These are phyloP conservation scores for Ogataea nonfermentans DNA, from an alignment of 805 yeast genomes.

Conservation along the genomic window DNA sequence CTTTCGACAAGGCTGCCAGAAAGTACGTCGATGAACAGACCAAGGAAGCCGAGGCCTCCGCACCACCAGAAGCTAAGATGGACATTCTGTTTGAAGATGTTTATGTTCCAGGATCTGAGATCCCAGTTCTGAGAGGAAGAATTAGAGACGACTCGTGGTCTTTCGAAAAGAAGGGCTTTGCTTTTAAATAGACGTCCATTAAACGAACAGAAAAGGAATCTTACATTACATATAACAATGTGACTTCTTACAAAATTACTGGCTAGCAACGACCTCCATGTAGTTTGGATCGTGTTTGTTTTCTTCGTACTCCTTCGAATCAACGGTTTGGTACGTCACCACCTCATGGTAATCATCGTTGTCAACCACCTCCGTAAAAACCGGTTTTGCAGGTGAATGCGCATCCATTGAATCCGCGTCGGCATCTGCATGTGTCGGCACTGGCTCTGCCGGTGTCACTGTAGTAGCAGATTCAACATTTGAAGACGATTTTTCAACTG, in stretches of 20 bases:
- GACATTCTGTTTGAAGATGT: slow-evolving; percentile 95
- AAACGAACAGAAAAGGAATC: not conserved
- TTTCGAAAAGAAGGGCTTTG: slow-evolving; percentile 39
- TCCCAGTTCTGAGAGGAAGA: slow-evolving; percentile 93
- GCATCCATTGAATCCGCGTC: slow-evolving; percentile 26
- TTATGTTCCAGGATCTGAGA: slow-evolving; percentile 91
- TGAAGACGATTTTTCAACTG: slow-evolving; percentile 9
- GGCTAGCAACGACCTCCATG: slow-evolving; percentile 35
- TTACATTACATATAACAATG: slow-evolving; percentile 7
- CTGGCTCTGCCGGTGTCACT: no score
- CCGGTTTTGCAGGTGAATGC: slow-evolving; percentile 25
- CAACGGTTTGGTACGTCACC: slow-evolving; percentile 47
- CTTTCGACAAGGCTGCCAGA: slow-evolving; percentile 95
- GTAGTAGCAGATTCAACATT: not conserved
- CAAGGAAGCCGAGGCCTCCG: slow-evolving; percentile 87
- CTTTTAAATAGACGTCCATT: slow-evolving; percentile 31
- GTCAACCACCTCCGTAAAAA: slow-evolving; percentile 33
- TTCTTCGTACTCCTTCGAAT: slow-evolving; percentile 44
- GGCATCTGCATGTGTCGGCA: slow-evolving; percentile 9
- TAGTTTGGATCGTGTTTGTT: slow-evolving; percentile 50
- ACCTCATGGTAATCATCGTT: slow-evolving; percentile 34
- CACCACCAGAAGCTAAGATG: slow-evolving; percentile 95
- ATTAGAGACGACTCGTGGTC: slow-evolving; percentile 92
- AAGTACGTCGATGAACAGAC: slow-evolving; percentile 92
- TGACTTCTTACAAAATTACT: slow-evolving; percentile 14